A percentile compares a stretch with the other conserved stretches of the same genome.
phyloP scores from a whole-genome alignment of 2,329 filamentous ascomycete species.

The Colletotrichum viniferum region DNA sequence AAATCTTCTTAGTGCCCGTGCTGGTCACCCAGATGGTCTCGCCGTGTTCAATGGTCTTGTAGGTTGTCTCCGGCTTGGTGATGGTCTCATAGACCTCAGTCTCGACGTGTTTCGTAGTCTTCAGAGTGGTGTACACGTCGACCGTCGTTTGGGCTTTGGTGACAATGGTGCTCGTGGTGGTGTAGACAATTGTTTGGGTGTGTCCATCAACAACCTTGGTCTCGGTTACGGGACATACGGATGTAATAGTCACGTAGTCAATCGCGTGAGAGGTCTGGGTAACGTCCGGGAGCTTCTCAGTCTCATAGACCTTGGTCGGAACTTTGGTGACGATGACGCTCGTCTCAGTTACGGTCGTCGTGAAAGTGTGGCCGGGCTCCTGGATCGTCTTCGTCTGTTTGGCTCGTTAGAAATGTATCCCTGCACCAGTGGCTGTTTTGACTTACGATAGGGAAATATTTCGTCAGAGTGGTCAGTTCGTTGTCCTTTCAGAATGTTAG shows the following conservation, averaged over 20 bases:
- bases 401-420: too few relatives aligned
- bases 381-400: too few relatives aligned
- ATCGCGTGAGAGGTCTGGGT: slow-evolving; percentile 31
- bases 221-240: slow-evolving; percentile 31
- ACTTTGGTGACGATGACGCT: slow-evolving; percentile 33
- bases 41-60: slow-evolving; percentile 46
- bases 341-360: too few relatives aligned
- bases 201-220: slow-evolving; percentile 47
- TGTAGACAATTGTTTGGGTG: slow-evolving; percentile 43
- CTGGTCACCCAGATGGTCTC: slow-evolving; percentile 40
- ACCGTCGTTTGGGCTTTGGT: slow-evolving; percentile 34
- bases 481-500: not conserved
- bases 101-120: slow-evolving; percentile 36
- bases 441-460: too few relatives aligned
- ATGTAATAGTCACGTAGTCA: slow-evolving; percentile 24
- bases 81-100: slow-evolving; percentile 40
- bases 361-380: too few relatives aligned
- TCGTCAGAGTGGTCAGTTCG: too few relatives aligned
- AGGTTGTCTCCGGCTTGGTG: slow-evolving; percentile 42
- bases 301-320: slow-evolving; percentile 37
- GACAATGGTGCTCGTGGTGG: slow-evolving; percentile 39
- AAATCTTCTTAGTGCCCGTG: slow-evolving; percentile 46
- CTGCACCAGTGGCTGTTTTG: too few relatives aligned
- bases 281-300: slow-evolving; percentile 36
- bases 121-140: slow-evolving; percentile 34